A percentile compares a stretch with the other conserved stretches of the same genome.
Evolutionary conservation across 495 filamentous ascomycete genomes (phyloP).

Genomic region (Penicillium paradoxum): DNA sequence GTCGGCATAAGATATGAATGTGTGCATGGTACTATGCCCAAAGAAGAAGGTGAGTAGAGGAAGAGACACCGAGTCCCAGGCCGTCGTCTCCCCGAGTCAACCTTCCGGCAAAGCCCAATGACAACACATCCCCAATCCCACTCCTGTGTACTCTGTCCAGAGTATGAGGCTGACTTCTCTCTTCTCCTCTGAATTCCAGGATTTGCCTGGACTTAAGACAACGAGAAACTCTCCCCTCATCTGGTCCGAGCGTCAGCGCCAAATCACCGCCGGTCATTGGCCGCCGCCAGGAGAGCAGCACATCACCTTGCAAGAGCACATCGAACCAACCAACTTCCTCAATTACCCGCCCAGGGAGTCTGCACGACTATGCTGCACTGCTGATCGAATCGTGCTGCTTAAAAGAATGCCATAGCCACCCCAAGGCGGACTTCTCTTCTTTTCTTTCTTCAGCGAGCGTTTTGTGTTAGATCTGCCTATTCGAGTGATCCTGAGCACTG

Average conservation of each 20-base stretch:
- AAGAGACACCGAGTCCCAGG: not conserved
- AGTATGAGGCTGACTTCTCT: not conserved
- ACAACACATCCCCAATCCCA: not conserved
- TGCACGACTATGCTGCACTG: conserved; percentile 9
- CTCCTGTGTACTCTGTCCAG: no score
- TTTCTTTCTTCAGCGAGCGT: conserved; percentile 70
- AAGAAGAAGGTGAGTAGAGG: not conserved
- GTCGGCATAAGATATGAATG: no score
- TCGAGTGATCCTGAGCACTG: conserved; percentile 49
- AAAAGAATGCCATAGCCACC: conserved; percentile 38
- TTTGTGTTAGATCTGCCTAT: conserved; percentile 56
- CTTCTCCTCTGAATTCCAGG: not conserved
- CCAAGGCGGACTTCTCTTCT: conserved; percentile 39
- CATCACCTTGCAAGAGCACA: conserved; percentile 15
- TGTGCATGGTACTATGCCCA: not conserved
- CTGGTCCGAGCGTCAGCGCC: conserved; percentile 10
- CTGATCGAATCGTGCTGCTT: conserved; percentile 17
- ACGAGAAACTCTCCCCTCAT: conserved; percentile 4
- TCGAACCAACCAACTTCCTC: conserved; percentile 11
- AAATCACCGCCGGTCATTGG: conserved; percentile 11
- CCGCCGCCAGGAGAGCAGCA: not conserved
- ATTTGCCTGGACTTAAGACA: not conserved
- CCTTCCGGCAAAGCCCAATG: not conserved
- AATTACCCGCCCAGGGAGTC: conserved; percentile 22
- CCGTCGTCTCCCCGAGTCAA: not conserved